Evolutionary conservation across 768 basidiomycete genomes (phyloP).

Genomic region (Tylopilus vinaceipallidus): DNA sequence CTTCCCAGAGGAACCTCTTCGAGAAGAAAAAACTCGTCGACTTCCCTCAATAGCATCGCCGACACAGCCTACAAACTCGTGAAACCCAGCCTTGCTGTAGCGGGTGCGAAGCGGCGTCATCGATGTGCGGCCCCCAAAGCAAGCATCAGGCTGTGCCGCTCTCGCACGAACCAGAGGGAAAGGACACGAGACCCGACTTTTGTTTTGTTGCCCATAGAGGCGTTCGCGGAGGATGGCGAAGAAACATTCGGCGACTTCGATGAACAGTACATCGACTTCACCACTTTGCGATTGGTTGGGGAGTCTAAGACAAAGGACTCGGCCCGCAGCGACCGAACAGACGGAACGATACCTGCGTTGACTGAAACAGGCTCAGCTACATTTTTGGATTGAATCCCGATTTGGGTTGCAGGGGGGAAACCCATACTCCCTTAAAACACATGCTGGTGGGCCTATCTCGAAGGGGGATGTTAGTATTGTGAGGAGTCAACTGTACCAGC

Average conservation of each 20-base stretch:
- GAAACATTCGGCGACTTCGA: no score
- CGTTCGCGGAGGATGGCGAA: conserved; percentile 1
- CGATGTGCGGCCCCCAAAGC: conserved; percentile 3
- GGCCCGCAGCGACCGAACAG: background rate
- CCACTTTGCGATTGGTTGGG: no score
- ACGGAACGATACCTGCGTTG: conserved; percentile 3
- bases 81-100: background rate
- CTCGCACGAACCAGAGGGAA: conserved; percentile 4
- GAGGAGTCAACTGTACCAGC: no score
- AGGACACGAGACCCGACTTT: conserved; percentile 13
- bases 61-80: conserved; percentile 6
- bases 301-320: background rate
- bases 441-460: no score
- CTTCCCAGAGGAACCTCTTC: conserved; percentile 4
- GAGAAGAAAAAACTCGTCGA: conserved; percentile 2
- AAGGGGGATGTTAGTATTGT: no score
- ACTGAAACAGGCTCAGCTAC: background rate
- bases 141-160: conserved; percentile 5
- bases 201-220: conserved; percentile 12
- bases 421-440: no score
- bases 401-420: no score
- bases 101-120: conserved; percentile 1
- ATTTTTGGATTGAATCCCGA: no score
- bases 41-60: conserved; percentile 8
- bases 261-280: no score